Evolutionary conservation across 176 grass and related monocot species (phyloP).

Genomic region (Areca catechu): DNA sequence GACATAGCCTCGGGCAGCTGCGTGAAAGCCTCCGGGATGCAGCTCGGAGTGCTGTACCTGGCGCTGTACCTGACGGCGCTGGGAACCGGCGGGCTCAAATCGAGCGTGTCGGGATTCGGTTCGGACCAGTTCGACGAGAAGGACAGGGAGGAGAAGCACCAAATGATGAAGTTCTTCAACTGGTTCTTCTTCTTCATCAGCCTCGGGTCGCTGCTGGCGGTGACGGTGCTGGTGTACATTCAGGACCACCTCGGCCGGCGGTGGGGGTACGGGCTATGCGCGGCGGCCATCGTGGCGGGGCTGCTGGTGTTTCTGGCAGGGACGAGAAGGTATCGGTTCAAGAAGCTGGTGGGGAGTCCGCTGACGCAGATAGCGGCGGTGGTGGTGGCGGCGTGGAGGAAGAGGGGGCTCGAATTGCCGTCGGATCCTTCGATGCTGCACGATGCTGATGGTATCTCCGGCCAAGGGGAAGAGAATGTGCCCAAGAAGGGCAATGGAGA

Average conservation of each 20-base stretch:
- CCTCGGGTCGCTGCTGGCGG: slow-evolving; percentile 79
- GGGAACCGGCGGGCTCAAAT: slow-evolving; percentile 86
- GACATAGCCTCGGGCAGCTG: slow-evolving; percentile 29
- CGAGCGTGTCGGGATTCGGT: slow-evolving; percentile 85
- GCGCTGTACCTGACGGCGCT: slow-evolving; percentile 87
- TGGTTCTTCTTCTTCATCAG: slow-evolving; percentile 99
- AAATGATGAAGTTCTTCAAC: slow-evolving; percentile 86
- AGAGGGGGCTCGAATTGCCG: slow-evolving; percentile 50
- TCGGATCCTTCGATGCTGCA: slow-evolving; percentile 50
- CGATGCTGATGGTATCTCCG: slow-evolving; percentile 21
- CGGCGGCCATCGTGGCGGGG: slow-evolving; percentile 43
- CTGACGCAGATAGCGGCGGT: slow-evolving; percentile 75
- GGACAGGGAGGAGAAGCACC: slow-evolving; percentile 42
- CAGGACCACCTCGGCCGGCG: slow-evolving; percentile 71
- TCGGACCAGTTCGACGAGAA: slow-evolving; percentile 94
- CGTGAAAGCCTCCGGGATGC: slow-evolving; percentile 34
- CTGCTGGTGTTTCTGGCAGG: slow-evolving; percentile 51
- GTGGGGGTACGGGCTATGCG: slow-evolving; percentile 65
- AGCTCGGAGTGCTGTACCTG: slow-evolving; percentile 75
- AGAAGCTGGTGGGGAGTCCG: slow-evolving; percentile 84
- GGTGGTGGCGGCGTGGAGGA: slow-evolving; percentile 47
- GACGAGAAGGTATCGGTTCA: slow-evolving; percentile 65
- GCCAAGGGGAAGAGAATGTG: slow-evolving; percentile 34
- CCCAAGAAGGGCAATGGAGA: not conserved
- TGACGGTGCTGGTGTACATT: slow-evolving; percentile 85